These are phyloP conservation scores for Metrosideros polymorpha DNA, from an alignment of 441 rosid species.

Conservation along the genomic window DNA sequence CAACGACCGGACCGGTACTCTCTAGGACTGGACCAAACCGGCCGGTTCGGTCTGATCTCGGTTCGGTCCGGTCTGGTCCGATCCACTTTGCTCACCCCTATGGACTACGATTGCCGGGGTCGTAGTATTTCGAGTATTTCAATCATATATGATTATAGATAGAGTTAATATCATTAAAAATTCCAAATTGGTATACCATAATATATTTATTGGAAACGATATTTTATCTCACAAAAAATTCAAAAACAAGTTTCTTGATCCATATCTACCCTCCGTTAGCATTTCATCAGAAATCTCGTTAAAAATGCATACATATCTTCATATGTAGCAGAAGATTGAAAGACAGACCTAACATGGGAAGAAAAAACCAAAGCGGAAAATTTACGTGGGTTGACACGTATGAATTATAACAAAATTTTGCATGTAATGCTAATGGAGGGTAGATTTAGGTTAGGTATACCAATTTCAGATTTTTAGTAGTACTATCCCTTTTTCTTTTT, in stretches of 20 bases:
- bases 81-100: too few species aligned
- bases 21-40: too few species aligned
- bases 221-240: too few species aligned
- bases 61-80: too few species aligned
- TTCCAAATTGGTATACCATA: not conserved
- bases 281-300: too few species aligned
- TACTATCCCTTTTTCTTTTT: not conserved
- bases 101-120: not conserved
- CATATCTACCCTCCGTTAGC: not conserved
- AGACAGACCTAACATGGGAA: accelerated
- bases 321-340: not conserved
- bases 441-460: not conserved
- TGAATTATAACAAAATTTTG: not conserved
- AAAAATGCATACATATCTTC: not conserved
- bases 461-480: not conserved
- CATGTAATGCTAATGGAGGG: not conserved
- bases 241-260: not conserved
- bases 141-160: not conserved
- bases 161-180: not conserved
- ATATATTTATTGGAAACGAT: not conserved
- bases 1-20: too few species aligned
- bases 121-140: not conserved
- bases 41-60: too few species aligned
- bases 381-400: not conserved
- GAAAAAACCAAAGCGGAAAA: accelerated